Conservation (phyloP, 2,329 filamentous ascomycete genomes). For the Celoporthe dispersa region DNA sequence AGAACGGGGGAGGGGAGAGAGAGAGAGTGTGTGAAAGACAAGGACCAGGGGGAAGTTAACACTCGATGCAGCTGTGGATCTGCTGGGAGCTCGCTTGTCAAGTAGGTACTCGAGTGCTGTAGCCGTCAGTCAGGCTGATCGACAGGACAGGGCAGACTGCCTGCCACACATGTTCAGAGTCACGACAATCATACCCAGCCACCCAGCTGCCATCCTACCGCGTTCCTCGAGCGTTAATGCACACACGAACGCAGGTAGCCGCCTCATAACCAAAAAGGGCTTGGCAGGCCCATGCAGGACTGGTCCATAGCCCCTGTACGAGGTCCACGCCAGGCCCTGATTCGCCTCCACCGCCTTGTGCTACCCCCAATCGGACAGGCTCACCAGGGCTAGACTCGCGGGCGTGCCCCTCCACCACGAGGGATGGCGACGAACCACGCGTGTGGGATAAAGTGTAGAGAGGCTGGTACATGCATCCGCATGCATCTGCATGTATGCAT, state of each 20-base stretch:
- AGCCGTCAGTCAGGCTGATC: neutral
- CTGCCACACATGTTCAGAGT: neutral
- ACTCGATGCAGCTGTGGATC: conserved; percentile 1
- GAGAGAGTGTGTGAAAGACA: neutral
- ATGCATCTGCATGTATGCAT: conserved; percentile 1
- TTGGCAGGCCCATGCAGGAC: conserved; percentile 24
- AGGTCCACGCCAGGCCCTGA: conserved; percentile 16
- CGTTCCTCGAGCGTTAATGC: neutral
- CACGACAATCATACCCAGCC: neutral
- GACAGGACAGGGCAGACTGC: neutral
- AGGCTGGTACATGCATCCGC: conserved; percentile 10
- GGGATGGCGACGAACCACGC: conserved; percentile 27
- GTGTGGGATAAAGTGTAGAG: conserved; percentile 18
- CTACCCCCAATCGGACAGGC: conserved; percentile 26
- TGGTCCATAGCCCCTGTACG: conserved; percentile 19
- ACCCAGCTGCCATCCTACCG: neutral
- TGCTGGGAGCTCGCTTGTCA: neutral
- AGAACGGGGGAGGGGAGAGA: neutral
- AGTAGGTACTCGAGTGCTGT: neutral
- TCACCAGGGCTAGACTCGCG: conserved; percentile 7
- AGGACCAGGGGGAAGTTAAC: neutral
- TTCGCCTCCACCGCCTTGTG: conserved; percentile 20
- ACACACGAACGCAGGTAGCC: conserved; percentile 21
- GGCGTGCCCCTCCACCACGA: conserved; percentile 19
- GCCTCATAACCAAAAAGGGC: conserved; percentile 22